Percentiles rank a stretch among this genome's conserved stretches.
These are phyloP conservation scores for Penicillium italicum DNA, from an alignment of 2,329 filamentous ascomycete genomes.

Conservation along the genomic window DNA sequence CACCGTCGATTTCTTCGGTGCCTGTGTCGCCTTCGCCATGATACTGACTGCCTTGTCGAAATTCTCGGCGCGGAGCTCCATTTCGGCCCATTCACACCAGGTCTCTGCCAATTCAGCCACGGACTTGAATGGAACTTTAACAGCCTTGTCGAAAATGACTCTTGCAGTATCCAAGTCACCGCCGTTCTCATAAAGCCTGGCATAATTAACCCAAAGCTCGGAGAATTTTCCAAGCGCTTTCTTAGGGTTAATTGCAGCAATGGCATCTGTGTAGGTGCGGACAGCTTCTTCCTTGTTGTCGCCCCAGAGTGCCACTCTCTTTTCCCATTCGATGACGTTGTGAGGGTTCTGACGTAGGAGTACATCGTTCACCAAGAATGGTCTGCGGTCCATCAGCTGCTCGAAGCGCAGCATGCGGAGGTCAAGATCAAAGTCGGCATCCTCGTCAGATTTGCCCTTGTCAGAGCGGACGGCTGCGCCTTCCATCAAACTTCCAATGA, in stretches of 20 bases:
- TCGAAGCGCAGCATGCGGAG: conserved; percentile 98
- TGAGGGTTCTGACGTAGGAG: conserved; percentile 92
- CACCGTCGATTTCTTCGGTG: conserved; percentile 96
- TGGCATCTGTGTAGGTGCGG: conserved; percentile 90
- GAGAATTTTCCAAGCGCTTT: conserved; percentile 92
- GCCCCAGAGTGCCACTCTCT: conserved; percentile 91
- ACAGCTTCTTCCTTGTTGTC: conserved; percentile 89
- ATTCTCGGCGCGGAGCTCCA: conserved; percentile 93
- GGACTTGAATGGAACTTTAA: conserved; percentile 96
- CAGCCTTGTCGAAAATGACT: conserved; percentile 94
- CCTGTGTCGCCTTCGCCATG: conserved; percentile 95
- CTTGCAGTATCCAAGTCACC: conserved; percentile 80
- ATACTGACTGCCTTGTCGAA: conserved; percentile 92
- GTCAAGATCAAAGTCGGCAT: conserved; percentile 90
- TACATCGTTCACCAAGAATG: conserved; percentile 95
- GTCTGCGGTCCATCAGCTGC: conserved; percentile 92
- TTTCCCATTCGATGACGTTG: conserved; percentile 95
- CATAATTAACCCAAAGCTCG: conserved; percentile 93
- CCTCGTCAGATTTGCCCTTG: conserved; percentile 71
- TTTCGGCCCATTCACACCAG: conserved; percentile 99
- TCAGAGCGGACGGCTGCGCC: conserved; percentile 75
- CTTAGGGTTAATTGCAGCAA: conserved; percentile 88
- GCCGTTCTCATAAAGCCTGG: conserved; percentile 90
- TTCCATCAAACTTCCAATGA: conserved; percentile 89
- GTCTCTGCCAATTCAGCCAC: conserved; percentile 96